Evolutionary conservation across 2,329 filamentous ascomycete genomes (phyloP), one percentile per base, ranked within the genome.

Genomic region (Apiospora arundinis): DNA sequence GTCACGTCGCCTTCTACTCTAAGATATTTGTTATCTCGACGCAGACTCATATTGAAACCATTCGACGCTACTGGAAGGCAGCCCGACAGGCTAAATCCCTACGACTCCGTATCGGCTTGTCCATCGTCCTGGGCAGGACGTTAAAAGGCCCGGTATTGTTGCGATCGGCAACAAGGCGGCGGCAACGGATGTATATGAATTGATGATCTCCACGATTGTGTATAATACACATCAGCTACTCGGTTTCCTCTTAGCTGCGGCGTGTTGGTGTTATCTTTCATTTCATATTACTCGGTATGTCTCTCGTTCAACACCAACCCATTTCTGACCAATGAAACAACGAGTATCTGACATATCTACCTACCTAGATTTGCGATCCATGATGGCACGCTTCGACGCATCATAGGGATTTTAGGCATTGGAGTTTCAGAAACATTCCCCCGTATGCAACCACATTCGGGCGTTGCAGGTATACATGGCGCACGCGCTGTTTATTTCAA

Each of bases 111-210:
- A 18, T 37, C 52, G 25, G 23, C 49, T 16, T 25, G 25, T 32
- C 4, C 32, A 12, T 63, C 70, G 81, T 82, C 83, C 82, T 84
- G 79, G 81, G 82, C 78, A 83, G 72, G 82, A 83, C 82, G 72
- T 70, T 74, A 81, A 81, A 81, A 75, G 75, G 78, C 77, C 76
- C 71, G 28, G 12, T 6, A 14, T 44, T 37, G 48, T 69, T 67
- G 65, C 56, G 18, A 23, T 40, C 4, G 28, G 56, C 56, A 63
- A 63, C 56, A 63, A 40, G 56, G n/a, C 56, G 66, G 66, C 66
- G 66, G 66, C 66, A 48, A 45, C 44, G 42, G 23, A 67, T 32
- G 66, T 45, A 32, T 70, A 52, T 49, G 18, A 46, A 60, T 21
- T 46, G 46, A 28, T 60, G 28, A 44, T 42, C 23, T 56, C 23